A percentile compares a stretch with the other conserved stretches of the same genome.
These are phyloP conservation scores for Baudoinia panamericana DNA, from an alignment of 495 filamentous ascomycete species.

Conservation along the genomic window DNA sequence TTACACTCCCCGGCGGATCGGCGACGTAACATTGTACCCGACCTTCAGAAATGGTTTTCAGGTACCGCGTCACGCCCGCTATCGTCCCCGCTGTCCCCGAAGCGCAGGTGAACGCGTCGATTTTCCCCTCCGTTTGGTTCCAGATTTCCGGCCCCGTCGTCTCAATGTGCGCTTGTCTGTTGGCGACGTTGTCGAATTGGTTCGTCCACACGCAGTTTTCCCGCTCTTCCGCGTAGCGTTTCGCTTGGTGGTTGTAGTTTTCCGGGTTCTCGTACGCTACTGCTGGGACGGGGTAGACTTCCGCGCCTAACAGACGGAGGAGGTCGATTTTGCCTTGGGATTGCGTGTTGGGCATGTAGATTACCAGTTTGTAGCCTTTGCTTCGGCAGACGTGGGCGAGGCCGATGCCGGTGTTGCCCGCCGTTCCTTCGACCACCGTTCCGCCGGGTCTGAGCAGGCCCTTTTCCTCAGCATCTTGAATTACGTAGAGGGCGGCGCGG, in stretches of 20 bases:
- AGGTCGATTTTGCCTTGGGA: conserved; percentile 96
- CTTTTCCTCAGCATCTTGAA: conserved; percentile 82
- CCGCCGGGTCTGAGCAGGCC: conserved; percentile 72
- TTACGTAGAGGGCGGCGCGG: conserved; percentile 85
- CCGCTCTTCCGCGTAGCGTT: conserved; percentile 67
- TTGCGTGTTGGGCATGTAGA: conserved; percentile 99
- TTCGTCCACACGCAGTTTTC: conserved; percentile 97
- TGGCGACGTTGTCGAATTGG: conserved; percentile 95
- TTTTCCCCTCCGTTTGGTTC: conserved; percentile 73
- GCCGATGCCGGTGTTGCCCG: conserved; percentile 95
- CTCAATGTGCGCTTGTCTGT: conserved; percentile 87
- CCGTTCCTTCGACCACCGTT: conserved; percentile 92
- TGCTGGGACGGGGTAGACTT: conserved; percentile 94
- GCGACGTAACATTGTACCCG: conserved; percentile 81
- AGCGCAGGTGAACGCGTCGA: conserved; percentile 91
- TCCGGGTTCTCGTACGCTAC: conserved; percentile 91
- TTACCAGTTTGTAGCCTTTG: conserved; percentile 85
- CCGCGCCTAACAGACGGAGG: conserved; percentile 79
- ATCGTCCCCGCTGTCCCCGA: conserved; percentile 89
- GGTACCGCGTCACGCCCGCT: conserved; percentile 75
- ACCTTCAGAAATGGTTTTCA: conserved; percentile 72
- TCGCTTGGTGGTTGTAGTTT: conserved; percentile 96
- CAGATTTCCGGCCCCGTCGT: conserved; percentile 96
- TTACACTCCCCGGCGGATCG: conserved; percentile 81
- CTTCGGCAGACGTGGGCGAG: conserved; percentile 92